Base-by-base conservation (phyloP, 768 basidiomycete species). In the Serendipita sp. region DNA sequence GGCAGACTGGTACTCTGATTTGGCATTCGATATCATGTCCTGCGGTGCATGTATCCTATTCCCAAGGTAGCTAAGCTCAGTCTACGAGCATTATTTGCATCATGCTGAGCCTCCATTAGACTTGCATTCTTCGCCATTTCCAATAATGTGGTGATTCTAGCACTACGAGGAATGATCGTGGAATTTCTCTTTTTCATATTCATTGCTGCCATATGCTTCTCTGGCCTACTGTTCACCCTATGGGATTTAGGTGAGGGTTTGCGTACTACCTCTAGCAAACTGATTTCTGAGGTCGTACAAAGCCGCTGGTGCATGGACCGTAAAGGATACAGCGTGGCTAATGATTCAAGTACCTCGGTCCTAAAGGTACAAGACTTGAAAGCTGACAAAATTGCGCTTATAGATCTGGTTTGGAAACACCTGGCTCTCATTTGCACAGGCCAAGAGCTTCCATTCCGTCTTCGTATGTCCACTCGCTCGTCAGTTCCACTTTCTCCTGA, bases 271-370 rank as follows among this genome's bases (percentile, higher is more conserved):
- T n/a, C n/a, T n/a, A n/a, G n/a, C n/a, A n/a, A n/a, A n/a, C n/a
- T n/a, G n/a, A n/a, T n/a, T n/a, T n/a, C n/a, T n/a, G n/a, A n/a
- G n/a, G n/a, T n/a, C n/a, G n/a, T n/a, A n/a, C n/a, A n/a, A n/a
- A 73, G 73, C 73, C 13, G 70, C 70, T 1, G 72, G 71, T n/a
- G 67, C 13, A 26, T 77, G 76, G 76, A 67, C 69, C 14, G 53
- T 76, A 24, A 80, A 76, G 65, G 72, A 77, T 13, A 90, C 90
- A 58, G 80, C 85, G 0, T 92, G 89, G 89, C 72, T 91, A 9
- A 85, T 91, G 84, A 79, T 87, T 2, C 85, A 90, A 64, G 88
- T 91, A 31, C 90, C 89, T 88, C 89, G 90, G n/a, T n/a, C n/a
- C n/a, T n/a, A n/a, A n/a, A n/a, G n/a, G n/a, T n/a, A n/a, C n/a